Base-by-base conservation (phyloP, 495 filamentous ascomycete genomes). In the Chaetomium fimeti region DNA sequence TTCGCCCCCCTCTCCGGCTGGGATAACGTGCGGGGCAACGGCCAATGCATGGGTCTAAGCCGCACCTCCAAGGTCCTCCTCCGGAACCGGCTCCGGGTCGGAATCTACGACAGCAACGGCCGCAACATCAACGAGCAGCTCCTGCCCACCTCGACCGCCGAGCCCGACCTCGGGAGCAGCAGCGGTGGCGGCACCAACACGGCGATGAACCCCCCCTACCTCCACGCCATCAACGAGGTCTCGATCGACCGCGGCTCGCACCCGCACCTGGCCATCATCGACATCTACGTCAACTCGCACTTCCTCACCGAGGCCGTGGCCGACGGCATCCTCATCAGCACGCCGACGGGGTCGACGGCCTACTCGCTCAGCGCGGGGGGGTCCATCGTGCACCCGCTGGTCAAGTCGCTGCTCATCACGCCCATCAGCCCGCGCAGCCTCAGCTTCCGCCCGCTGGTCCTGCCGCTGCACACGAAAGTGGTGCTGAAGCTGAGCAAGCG, bases 191-290 rank as follows among this genome's bases (percentile, higher is more conserved):
- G 16, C 60, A 45, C 12, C 60, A 12, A 8, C 40, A 47, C n/a
- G 32, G 24, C 22, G 7, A 12, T 3, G 5, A 61, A 16, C 13
- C 57, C 63, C 2, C 63, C 55, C 24, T 72, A 84, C 42, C 83
- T 92, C 5, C 93, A 96, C 72, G 94, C 94, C 55, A 90, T 98
- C 78, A 98, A 98, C 72, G 94, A 98, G 72, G 83, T 98, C 9
- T 88, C 94, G 29, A 87, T 98, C 54, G 95, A 98, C 72, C 89
- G 94, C 16, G 94, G 94, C 57, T 83, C 87, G 43, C 88, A 91
- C 64, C 91, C 94, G 0, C 94, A 98, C 76, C 84, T 98, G 2
- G 90, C 91, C 11, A 88, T 96, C 63, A 85, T 98, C 66, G 90
- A 93, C 64, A 88, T 98, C 45, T 94, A 83, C 71, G 85, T 98